A percentile compares a stretch with the other conserved stretches of the same genome.
phyloP scores from a whole-genome alignment of 352 stramenopile species.

The Globisporangium carolinianum region DNA sequence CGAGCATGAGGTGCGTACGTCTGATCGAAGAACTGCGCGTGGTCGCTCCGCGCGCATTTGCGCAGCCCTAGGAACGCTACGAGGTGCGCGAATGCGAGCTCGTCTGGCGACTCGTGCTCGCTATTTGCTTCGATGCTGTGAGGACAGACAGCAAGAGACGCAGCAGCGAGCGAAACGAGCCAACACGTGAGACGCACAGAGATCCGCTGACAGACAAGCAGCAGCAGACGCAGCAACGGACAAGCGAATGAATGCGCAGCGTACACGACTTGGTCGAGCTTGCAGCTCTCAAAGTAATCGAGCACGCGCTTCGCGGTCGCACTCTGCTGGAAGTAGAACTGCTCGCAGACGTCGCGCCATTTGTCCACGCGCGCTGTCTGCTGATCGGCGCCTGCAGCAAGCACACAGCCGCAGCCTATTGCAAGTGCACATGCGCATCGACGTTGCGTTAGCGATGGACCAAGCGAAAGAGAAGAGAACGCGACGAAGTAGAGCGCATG shows the following conservation, averaged over 20 bases:
- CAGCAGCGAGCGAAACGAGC: too few species aligned
- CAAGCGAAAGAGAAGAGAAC: too few species aligned
- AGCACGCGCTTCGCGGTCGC: constrained; percentile 51
- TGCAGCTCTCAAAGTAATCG: constrained; percentile 55
- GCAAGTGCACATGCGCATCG: too few species aligned
- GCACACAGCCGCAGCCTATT: constrained; percentile 28
- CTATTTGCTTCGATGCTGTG: constrained; percentile 7
- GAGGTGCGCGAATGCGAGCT: constrained; percentile 13
- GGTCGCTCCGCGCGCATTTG: constrained; percentile 30
- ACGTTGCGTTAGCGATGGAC: too few species aligned
- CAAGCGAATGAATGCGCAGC: background rate
- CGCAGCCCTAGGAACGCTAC: constrained; percentile 30
- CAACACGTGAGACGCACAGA: background rate
- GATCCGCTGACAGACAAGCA: background rate
- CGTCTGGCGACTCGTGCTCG: constrained; percentile 9
- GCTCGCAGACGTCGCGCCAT: constrained; percentile 52
- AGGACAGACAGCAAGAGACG: background rate
- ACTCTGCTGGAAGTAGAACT: constrained; percentile 63
- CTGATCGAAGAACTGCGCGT: constrained; percentile 28
- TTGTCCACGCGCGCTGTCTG: constrained; percentile 23
- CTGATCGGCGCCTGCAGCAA: constrained; percentile 11
- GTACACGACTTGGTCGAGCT: constrained; percentile 62
- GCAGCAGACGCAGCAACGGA: background rate
- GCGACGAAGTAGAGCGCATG: too few species aligned
- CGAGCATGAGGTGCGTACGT: constrained; percentile 20